phyloP scores from a whole-genome alignment of 2,329 filamentous ascomycete species.

The Pseudofabraea citricarpa region DNA sequence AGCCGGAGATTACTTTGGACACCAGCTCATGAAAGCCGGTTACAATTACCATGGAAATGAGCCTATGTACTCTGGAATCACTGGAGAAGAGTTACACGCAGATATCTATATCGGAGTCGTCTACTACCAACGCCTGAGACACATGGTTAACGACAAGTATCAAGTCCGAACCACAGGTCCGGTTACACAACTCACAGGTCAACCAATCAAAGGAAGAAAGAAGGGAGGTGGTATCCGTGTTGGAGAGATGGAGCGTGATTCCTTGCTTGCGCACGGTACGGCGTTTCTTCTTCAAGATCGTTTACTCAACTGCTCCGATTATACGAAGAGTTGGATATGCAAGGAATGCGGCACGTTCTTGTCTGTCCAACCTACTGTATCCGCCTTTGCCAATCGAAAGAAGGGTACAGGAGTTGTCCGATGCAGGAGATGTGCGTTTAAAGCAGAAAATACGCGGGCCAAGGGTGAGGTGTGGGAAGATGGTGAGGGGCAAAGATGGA shows the following conservation, averaged over 20 bases:
- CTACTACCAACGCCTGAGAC: constrained; percentile 94
- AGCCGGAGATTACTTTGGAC: constrained; percentile 89
- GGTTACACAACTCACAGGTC: constrained; percentile 83
- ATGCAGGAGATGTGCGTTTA: constrained; percentile 69
- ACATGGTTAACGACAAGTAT: constrained; percentile 99
- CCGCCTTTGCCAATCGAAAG: constrained; percentile 58
- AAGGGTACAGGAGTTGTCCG: constrained; percentile 65
- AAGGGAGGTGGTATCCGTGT: constrained; percentile 98
- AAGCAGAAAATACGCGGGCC: constrained; percentile 32
- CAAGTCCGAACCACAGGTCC: constrained; percentile 95
- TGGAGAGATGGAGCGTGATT: constrained; percentile 98
- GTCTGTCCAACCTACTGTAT: constrained; percentile 76
- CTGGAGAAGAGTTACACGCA: constrained; percentile 85
- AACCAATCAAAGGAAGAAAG: constrained; percentile 95
- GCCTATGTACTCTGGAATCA: constrained; percentile 97
- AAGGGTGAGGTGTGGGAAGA: constrained; percentile 88
- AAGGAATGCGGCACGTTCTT: constrained; percentile 86
- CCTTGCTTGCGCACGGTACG: constrained; percentile 88
- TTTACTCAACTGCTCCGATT: constrained; percentile 95
- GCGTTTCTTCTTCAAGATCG: constrained; percentile 94
- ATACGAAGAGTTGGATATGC: constrained; percentile 85
- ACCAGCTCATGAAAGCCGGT: constrained; percentile 90
- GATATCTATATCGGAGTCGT: constrained; percentile 97
- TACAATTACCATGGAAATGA: constrained; percentile 99
- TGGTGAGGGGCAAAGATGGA: constrained; percentile 75